Evolutionary conservation across 73 alveolate species (phyloP).

Genomic region (Paramecium pentaurelia): DNA sequence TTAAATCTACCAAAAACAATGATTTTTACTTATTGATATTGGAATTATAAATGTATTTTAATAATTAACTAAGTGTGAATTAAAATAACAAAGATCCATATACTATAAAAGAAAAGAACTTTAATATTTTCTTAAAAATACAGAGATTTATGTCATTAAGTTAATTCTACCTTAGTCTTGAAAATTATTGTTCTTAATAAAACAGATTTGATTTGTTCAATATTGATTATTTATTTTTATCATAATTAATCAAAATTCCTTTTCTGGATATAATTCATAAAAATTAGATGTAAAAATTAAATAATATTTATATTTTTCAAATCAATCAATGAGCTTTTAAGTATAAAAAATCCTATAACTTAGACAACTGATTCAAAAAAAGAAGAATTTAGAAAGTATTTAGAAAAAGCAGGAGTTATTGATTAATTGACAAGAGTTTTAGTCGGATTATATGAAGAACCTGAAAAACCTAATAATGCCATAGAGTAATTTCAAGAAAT

Average conservation of each 20-base stretch:
- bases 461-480: conserved; percentile 93
- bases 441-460: conserved; percentile 92
- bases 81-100: no score
- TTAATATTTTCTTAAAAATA: no score
- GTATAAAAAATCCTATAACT: not conserved
- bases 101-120: no score
- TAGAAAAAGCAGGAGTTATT: conserved; percentile 90
- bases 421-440: conserved; percentile 91
- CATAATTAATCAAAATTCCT: conserved; percentile 21
- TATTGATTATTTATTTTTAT: not conserved
- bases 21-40: no score
- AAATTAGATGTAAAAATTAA: not conserved
- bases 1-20: no score
- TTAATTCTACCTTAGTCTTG: not conserved
- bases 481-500: conserved; percentile 63
- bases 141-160: no score
- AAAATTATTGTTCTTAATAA: not conserved
- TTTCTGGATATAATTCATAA: not conserved
- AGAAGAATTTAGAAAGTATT: conserved; percentile 93
- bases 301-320: not conserved
- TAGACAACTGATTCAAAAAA: conserved; percentile 86
- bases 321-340: conserved; percentile 57
- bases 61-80: no score
- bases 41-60: no score
- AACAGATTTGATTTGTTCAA: not conserved